A percentile compares a stretch with the other conserved stretches of the same genome.
Evolutionary conservation across 202 grass and related monocot species (phyloP).

Genomic region (Sporobolus alterniflorus): DNA sequence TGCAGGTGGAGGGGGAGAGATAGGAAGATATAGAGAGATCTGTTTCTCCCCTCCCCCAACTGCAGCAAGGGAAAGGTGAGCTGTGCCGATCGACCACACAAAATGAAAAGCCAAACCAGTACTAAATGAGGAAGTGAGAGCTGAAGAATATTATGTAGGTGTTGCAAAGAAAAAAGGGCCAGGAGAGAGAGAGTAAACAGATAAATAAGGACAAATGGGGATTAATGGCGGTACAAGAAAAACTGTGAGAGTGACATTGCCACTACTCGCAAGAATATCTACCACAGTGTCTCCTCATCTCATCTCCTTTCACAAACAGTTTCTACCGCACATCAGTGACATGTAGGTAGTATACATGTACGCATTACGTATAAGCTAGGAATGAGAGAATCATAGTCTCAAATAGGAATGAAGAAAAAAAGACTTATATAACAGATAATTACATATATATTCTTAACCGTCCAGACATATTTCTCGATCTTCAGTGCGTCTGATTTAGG

Average conservation of each 20-base stretch:
- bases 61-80: conserved; percentile 64
- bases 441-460: neutral
- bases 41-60: conserved; percentile 27
- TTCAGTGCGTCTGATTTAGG: conserved; percentile 25
- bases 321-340: neutral
- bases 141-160: conserved; percentile 57
- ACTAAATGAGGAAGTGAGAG: conserved; percentile 41
- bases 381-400: no score
- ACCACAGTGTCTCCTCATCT: conserved; percentile 48
- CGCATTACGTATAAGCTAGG: neutral
- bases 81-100: conserved; percentile 35
- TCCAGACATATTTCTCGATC: neutral
- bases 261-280: conserved; percentile 74
- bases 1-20: neutral
- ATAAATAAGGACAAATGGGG: conserved; percentile 70
- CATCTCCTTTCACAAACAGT: conserved; percentile 46
- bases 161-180: conserved; percentile 31
- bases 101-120: conserved; percentile 44
- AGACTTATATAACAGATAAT: no score
- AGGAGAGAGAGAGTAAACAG: conserved; percentile 37
- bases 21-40: conserved; percentile 22
- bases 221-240: conserved; percentile 72
- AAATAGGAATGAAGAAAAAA: no score
- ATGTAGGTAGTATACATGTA: neutral
- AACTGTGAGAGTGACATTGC: conserved; percentile 71